Base-by-base conservation (phyloP, 2,329 filamentous ascomycete genomes). In the Neonectria coccinea region DNA sequence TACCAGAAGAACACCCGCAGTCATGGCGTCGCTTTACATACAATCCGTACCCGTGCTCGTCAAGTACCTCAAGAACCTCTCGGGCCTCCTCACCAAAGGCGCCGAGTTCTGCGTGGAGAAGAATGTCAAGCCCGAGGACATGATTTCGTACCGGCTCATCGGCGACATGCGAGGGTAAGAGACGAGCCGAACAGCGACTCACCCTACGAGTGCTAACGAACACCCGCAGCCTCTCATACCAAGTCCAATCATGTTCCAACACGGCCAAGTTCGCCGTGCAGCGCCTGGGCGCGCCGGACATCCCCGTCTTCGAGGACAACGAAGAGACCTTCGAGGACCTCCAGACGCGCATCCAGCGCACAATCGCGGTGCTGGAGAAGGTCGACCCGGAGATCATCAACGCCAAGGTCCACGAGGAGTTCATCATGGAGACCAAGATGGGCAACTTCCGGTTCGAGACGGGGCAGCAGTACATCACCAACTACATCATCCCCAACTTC, bases 401-500 rank as follows among this genome's bases (percentile, higher is more conserved):
- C 48, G 64, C 66, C 18, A 72, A 74, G 20, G 70, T 70, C 16
- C 53, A 66, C 8, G 60, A 67, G 41, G 68, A 76, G 56, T 51
- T 76, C 29, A 39, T 74, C 53, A 69, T 73, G 68, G 68, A 66
- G 62, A 63, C 69, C 12, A 71, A 62, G 44, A 62, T 67, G 65
- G 75, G 74, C 10, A 70, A 67, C 50, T 76, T 73, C 16, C 59
- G 59, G 27, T 76, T 75, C 55, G 64, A 72, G 59, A 69, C 62
- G 2, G 82, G 77, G 0, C 67, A 78, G 59, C 70, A 75, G 1
- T 88, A 86, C 69, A 67, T 86, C 11, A 71, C 75, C 33, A 72
- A 75, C 5, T 84, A 80, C 72, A 80, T 77, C 2, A 72, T 88
- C 25, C 86, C 88, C 3, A 89, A 90, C 70, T 83, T 89, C 68